A percentile compares a stretch with the other conserved stretches of the same genome.
phyloP scores from a whole-genome alignment of 2,329 filamentous ascomycete species.

The Colletotrichum sp. region DNA sequence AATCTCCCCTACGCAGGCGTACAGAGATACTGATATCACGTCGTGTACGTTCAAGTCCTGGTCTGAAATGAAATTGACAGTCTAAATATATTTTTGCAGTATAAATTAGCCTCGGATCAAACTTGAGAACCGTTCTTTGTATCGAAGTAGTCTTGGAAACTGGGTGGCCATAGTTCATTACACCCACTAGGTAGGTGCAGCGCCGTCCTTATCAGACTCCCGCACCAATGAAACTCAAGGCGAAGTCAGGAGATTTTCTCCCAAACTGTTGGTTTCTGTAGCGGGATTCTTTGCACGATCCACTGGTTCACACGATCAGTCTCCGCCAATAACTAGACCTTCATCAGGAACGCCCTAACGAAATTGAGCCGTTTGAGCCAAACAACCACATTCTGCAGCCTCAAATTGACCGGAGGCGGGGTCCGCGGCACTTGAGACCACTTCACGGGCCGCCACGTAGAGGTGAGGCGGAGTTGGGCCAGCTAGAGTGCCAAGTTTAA shows the following conservation, averaged over 20 bases:
- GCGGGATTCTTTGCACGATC: not conserved
- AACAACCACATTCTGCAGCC: not conserved
- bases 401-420: not conserved
- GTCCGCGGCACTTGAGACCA: not conserved
- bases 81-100: not conserved
- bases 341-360: not conserved
- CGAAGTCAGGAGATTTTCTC: not conserved
- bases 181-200: not conserved
- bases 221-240: not conserved
- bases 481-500: not conserved
- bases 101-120: not conserved
- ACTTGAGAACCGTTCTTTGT: not conserved
- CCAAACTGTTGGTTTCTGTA: not conserved
- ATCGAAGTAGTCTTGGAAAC: not conserved
- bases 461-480: not conserved
- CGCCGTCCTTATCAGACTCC: not conserved
- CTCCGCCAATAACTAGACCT: not conserved
- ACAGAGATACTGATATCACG: not conserved
- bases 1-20: not conserved
- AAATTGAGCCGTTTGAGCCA: not conserved
- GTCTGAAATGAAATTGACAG: fast-evolving
- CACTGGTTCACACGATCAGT: not conserved
- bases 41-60: not conserved
- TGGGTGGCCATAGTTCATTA: not conserved
- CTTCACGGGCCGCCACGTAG: not conserved